A percentile compares a stretch with the other conserved stretches of the same genome.
Conservation (phyloP, 75 land plant species). For the Picea sitchensis region DNA sequence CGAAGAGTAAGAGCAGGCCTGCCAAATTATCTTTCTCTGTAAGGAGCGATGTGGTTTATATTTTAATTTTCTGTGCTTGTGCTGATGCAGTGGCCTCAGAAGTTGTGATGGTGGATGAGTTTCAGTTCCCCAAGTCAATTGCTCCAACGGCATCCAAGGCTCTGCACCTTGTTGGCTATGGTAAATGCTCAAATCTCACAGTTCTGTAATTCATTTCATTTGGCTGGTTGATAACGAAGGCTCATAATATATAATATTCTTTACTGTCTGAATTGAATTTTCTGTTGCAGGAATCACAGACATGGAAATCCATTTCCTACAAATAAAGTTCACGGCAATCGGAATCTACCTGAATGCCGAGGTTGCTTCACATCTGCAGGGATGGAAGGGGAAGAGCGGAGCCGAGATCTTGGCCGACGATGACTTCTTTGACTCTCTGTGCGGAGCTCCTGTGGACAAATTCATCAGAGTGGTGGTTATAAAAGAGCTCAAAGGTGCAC, state of each 20-base stretch:
- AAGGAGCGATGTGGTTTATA: too few relatives aligned
- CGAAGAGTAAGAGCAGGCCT: too few relatives aligned
- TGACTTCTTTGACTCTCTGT: constrained; percentile 53
- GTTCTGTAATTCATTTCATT: neutral
- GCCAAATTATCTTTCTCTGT: too few relatives aligned
- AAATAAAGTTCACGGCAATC: constrained; percentile 86
- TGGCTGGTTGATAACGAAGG: neutral
- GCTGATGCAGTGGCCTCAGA: constrained; percentile 55
- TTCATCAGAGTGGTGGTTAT: constrained; percentile 66
- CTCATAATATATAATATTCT: neutral
- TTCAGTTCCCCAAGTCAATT: constrained; percentile 43
- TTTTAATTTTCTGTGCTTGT: neutral
- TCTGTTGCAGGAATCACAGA: constrained; percentile 74
- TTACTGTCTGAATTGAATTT: neutral
- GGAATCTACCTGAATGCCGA: constrained; percentile 69
- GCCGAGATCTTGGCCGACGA: constrained; percentile 60
- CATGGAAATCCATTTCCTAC: constrained; percentile 89
- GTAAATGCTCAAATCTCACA: constrained; percentile 19
- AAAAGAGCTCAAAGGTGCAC: constrained; percentile 89
- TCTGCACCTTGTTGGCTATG: constrained; percentile 62
- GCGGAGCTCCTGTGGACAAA: constrained; percentile 66
- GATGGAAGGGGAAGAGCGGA: constrained; percentile 73
- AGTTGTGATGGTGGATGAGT: constrained; percentile 61
- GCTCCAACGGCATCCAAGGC: constrained; percentile 33
- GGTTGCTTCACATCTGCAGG: constrained; percentile 43